These are phyloP conservation scores for Tolypocladium guangdongense DNA, from an alignment of 2,329 filamentous ascomycete species.

Conservation along the genomic window DNA sequence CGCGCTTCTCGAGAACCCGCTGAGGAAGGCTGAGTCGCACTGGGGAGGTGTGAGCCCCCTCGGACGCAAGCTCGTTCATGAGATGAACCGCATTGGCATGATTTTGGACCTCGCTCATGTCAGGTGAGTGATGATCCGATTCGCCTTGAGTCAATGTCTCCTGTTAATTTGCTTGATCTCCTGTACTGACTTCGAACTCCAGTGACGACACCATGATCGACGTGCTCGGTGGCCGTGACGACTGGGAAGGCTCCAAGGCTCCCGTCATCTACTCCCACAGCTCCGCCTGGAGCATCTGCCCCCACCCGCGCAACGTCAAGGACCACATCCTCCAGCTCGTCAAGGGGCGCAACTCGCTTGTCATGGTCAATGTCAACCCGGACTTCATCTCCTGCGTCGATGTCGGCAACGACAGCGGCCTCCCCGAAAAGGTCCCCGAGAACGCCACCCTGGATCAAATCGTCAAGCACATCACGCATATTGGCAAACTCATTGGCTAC, in stretches of 20 bases:
- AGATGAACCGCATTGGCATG: slow-evolving; percentile 94
- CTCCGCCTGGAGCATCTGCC: slow-evolving; percentile 68
- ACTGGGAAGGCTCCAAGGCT: slow-evolving; percentile 62
- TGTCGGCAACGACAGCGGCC: slow-evolving; percentile 44
- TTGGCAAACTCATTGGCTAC: slow-evolving; percentile 74
- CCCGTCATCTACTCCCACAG: slow-evolving; percentile 87
- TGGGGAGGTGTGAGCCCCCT: slow-evolving; percentile 63
- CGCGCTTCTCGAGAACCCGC: slow-evolving; percentile 50
- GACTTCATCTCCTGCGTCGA: slow-evolving; percentile 70
- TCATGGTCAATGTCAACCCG: slow-evolving; percentile 86
- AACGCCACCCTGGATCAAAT: slow-evolving; percentile 70
- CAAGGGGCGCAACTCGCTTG: slow-evolving; percentile 59
- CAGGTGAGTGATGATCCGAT: slow-evolving; percentile 19
- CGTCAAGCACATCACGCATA: slow-evolving; percentile 69
- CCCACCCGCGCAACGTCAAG: slow-evolving; percentile 82
- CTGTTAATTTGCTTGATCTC: background rate
- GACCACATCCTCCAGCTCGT: slow-evolving; percentile 73
- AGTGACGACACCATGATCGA: slow-evolving; percentile 75
- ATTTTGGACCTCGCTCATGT: slow-evolving; percentile 80
- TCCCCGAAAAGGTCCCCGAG: slow-evolving; percentile 56
- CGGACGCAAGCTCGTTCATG: slow-evolving; percentile 59
- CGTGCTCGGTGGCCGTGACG: slow-evolving; percentile 53
- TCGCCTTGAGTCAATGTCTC: background rate
- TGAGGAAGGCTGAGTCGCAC: slow-evolving; percentile 40
- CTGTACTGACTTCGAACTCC: slow-evolving; percentile 9